A percentile compares a stretch with the other conserved stretches of the same genome.
Evolutionary conservation across 495 filamentous ascomycete genomes (phyloP).

Genomic region (Aspergillus ostianus): DNA sequence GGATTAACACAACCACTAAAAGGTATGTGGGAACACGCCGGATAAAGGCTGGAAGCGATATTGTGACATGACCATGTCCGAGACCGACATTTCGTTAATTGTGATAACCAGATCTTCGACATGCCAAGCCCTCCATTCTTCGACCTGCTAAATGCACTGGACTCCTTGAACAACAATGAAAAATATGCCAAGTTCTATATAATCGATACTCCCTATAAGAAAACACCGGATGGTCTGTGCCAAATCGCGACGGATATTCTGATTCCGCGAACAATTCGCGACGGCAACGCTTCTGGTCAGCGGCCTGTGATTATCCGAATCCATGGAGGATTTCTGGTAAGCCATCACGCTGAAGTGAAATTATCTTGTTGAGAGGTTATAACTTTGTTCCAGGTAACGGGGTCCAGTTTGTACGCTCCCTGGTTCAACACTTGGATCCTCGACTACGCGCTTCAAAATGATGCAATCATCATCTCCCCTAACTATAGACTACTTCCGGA

Average conservation of each 20-base stretch:
- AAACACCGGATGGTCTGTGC: not conserved
- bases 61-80: no score
- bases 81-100: no score
- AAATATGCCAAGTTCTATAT: not conserved
- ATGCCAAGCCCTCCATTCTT: conserved; percentile 4
- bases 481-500: conserved; percentile 21
- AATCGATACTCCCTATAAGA: conserved; percentile 3
- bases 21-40: no score
- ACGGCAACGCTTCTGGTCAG: not conserved
- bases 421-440: conserved; percentile 22
- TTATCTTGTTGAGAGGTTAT: not conserved
- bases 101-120: not conserved
- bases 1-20: no score
- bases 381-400: conserved; percentile 3
- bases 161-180: not conserved
- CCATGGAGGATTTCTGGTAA: conserved; percentile 19
- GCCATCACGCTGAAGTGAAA: not conserved
- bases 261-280: conserved; percentile 11
- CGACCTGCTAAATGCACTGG: not conserved
- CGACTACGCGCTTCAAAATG: conserved; percentile 9
- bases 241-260: conserved; percentile 8
- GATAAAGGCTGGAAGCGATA: no score
- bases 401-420: conserved; percentile 14
- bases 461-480: conserved; percentile 17
- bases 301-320: conserved; percentile 16